A percentile compares a stretch with the other conserved stretches of the same genome.
phyloP scores from a whole-genome alignment of 768 basidiomycete genomes.

The Lactarius akahatsu region DNA sequence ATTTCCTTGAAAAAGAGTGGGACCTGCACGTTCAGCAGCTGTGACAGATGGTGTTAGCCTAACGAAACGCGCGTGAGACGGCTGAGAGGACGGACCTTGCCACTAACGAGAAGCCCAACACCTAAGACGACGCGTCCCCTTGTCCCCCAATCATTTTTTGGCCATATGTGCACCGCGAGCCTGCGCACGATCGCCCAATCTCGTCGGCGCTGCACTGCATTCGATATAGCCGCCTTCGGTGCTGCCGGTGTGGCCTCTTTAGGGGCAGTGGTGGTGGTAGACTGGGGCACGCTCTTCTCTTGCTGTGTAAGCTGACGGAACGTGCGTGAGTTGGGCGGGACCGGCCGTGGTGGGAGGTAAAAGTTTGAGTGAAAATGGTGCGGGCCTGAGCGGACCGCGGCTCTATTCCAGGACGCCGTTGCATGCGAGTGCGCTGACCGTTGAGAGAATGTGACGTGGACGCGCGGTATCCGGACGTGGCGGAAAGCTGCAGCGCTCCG shows the following conservation, averaged over 20 bases:
- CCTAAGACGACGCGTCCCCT: constrained; percentile 81
- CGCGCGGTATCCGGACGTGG: constrained; percentile 2
- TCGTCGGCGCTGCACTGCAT: constrained; percentile 57
- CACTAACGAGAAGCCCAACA: constrained; percentile 72
- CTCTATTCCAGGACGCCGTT: neutral
- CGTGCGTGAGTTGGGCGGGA: neutral
- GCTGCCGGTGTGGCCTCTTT: neutral
- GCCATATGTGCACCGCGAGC: constrained; percentile 92
- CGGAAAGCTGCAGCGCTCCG: neutral
- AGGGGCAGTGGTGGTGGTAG: neutral
- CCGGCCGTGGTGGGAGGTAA: neutral
- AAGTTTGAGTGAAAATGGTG: neutral
- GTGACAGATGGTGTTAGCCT: neutral
- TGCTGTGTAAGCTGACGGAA: constrained; percentile 17
- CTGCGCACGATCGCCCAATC: constrained; percentile 88
- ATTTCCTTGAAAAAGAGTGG: constrained; percentile 92
- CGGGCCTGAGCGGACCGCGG: constrained; percentile 14
- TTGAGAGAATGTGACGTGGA: neutral
- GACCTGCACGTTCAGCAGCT: constrained; percentile 98
- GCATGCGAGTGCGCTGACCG: neutral
- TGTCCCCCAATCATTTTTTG: constrained; percentile 78
- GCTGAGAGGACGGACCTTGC: constrained; percentile 65
- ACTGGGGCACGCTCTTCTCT: neutral
- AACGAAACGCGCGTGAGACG: neutral
- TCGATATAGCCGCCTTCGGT: constrained; percentile 10